Evolutionary conservation across 2,329 filamentous ascomycete species (phyloP), one percentile per base, ranked within the genome.

Genomic region (Boeremia exigua): DNA sequence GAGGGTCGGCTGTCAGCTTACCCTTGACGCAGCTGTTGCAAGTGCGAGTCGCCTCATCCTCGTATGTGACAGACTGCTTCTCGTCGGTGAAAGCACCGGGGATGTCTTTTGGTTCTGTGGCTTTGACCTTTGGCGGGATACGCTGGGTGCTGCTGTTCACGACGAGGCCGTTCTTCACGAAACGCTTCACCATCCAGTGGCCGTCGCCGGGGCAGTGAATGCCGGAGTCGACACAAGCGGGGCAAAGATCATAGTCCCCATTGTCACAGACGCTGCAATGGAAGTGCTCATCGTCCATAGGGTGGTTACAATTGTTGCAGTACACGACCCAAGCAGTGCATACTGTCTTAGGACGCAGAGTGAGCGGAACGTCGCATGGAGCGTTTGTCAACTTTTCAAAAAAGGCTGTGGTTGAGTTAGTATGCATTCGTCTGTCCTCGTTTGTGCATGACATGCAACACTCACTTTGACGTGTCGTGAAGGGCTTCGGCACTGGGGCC

Each of bases 181-280:
- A 87, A 55, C 95, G 89, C 85, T 96, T 97, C 75, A 98, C 94
- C 77, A 99, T 82, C 93, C 92, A 97, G 79, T 99, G 95, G 60
- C 86, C 84, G 28, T 88, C 84, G 54, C 88, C 88, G 60, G 87
- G 84, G 80, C 96, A 99, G 36, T 90, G 85, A 54, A 89, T 82
- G 60, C 93, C 93, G 37, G 82, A 79, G 45, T 87, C 84, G 43
- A 97, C 86, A 69, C 95, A 99, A 6, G 81, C 76, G 61, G 87
- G 84, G 81, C 96, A 99, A 28, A 99, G 85, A 71, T 99, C 95
- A 69, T 93, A 99, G 75, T 99, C 95, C 36, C 94, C 95, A 54
- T 89, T 86, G 62, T 98, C 92, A 73, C 95, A 99, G 54, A 90
- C 91, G 63, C 90, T 90, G 81, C 96, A 99, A 79, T 99, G 95